Evolutionary conservation across 805 yeast species (phyloP).

Genomic region (Saturnispora sanitii): DNA sequence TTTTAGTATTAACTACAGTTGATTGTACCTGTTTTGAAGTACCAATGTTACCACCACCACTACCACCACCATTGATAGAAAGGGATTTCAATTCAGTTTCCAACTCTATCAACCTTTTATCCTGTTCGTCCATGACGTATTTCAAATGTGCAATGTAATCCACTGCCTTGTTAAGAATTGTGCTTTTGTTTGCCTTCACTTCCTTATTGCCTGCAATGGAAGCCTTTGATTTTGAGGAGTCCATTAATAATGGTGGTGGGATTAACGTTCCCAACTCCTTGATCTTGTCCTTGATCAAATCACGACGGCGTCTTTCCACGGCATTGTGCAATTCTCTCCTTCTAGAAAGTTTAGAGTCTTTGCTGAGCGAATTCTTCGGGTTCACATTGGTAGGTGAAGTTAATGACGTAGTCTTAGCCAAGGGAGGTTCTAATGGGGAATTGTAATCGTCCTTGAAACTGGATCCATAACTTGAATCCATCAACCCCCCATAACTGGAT

Average conservation of each 20-base stretch:
- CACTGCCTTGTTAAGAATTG: constrained; percentile 66
- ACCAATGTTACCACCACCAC: neutral
- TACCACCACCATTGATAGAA: neutral
- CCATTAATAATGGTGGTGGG: constrained; percentile 61
- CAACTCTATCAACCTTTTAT: constrained; percentile 35
- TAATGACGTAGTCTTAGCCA: constrained; percentile 21
- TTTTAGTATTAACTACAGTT: neutral
- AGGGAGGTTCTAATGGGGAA: constrained; percentile 29
- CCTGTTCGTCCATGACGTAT: constrained; percentile 50
- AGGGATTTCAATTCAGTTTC: constrained; percentile 13
- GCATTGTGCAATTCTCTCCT: constrained; percentile 89
- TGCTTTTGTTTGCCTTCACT: constrained; percentile 73
- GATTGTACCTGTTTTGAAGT: neutral
- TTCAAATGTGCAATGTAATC: constrained; percentile 65
- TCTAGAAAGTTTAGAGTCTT: constrained; percentile 65
- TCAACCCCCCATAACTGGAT: constrained; percentile 26
- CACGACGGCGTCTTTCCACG: constrained; percentile 86
- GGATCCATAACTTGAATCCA: constrained; percentile 30
- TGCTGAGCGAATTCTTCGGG: constrained; percentile 31
- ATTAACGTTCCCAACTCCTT: constrained; percentile 73
- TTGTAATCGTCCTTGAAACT: constrained; percentile 24
- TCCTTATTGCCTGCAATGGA: constrained; percentile 37
- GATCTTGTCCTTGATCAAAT: constrained; percentile 79
- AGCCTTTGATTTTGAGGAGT: constrained; percentile 20
- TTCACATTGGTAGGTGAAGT: constrained; percentile 29